Evolutionary conservation across 805 yeast genomes (phyloP).

Genomic region (Dipodascus albidus): DNA sequence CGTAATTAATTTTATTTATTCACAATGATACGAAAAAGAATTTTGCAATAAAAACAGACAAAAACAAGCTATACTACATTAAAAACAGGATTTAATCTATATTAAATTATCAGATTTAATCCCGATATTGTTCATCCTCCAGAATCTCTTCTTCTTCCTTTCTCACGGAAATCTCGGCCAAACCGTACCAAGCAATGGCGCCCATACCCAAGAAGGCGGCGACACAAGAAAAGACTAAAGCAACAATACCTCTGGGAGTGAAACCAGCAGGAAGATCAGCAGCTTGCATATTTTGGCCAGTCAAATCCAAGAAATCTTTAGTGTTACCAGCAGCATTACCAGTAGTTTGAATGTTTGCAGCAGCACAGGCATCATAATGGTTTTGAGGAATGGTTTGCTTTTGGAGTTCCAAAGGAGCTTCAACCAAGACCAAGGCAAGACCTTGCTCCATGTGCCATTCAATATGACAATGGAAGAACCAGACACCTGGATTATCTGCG

Average conservation of each 20-base stretch:
- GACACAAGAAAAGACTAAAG: constrained; percentile 79
- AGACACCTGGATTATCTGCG: constrained; percentile 85
- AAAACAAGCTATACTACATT: background rate
- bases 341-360: constrained; percentile 36
- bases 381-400: constrained; percentile 50
- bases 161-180: constrained; percentile 70
- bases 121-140: constrained; percentile 7
- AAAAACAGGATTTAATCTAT: too few relatives aligned
- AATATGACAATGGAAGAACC: constrained; percentile 89
- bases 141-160: constrained; percentile 39
- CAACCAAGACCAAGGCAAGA: constrained; percentile 66
- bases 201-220: constrained; percentile 76
- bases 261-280: constrained; percentile 71
- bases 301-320: constrained; percentile 48
- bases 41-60: background rate
- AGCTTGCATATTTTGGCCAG: constrained; percentile 64
- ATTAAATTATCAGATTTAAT: too few relatives aligned
- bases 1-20: too few relatives aligned
- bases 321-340: constrained; percentile 92
- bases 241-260: constrained; percentile 91
- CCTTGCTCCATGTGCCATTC: constrained; percentile 99
- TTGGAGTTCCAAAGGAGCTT: constrained; percentile 62
- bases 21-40: background rate
- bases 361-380: constrained; percentile 49
- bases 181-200: constrained; percentile 72